Percentiles rank a stretch among this genome's conserved stretches.
Evolutionary conservation across 768 basidiomycete genomes (phyloP).

Genomic region (Termitomyces sp.): DNA sequence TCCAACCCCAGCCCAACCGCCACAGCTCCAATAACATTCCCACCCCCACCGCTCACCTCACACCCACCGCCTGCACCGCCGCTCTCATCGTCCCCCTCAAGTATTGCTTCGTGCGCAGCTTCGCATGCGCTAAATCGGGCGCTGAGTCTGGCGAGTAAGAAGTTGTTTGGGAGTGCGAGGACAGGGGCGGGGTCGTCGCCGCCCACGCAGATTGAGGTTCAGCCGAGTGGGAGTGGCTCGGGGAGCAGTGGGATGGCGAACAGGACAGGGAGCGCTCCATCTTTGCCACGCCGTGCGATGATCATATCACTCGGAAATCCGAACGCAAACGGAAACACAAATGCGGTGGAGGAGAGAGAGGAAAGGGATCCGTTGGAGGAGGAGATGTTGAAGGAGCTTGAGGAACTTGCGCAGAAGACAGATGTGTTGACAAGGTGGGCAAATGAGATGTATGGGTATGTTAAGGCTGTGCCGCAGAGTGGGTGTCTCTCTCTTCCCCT

Average conservation of each 20-base stretch:
- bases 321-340: conserved; percentile 50
- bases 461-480: conserved; percentile 85
- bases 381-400: conserved; percentile 72
- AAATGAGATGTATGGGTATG: conserved; percentile 90
- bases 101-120: conserved; percentile 57
- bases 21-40: conserved; percentile 42
- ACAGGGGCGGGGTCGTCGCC: too few relatives aligned
- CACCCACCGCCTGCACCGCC: conserved; percentile 41
- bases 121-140: conserved; percentile 79
- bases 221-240: conserved; percentile 29
- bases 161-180: conserved; percentile 46
- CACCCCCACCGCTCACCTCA: conserved; percentile 52
- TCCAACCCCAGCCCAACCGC: background rate
- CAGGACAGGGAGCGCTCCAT: conserved; percentile 32
- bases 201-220: background rate
- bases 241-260: background rate
- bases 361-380: conserved; percentile 76
- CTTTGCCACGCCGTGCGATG: conserved; percentile 58
- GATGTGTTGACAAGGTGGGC: conserved; percentile 92
- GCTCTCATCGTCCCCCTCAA: conserved; percentile 65
- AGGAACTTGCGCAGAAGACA: conserved; percentile 95
- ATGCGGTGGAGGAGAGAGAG: conserved; percentile 18
- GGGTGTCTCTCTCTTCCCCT: conserved; percentile 26
- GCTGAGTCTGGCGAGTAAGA: conserved; percentile 77
- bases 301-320: conserved; percentile 44